Base-by-base conservation (phyloP, 192 early-diverging fungal species). In the Coemansia sp. region DNA sequence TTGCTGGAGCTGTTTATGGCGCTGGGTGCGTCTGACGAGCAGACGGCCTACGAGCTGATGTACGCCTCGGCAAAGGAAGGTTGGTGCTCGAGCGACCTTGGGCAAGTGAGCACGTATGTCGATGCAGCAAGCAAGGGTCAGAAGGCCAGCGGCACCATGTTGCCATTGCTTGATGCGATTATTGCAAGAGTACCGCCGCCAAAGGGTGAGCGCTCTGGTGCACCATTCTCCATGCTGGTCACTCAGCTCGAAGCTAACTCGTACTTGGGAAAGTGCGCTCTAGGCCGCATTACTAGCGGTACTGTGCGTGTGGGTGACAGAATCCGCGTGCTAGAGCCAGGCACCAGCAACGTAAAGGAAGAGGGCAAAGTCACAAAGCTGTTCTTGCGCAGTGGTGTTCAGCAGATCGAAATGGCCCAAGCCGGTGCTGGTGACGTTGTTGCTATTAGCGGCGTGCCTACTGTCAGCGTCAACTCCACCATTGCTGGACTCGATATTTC, bases 401-500 rank as follows among this genome's bases (percentile, higher is more conserved):
- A 93, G 68, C 85, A 89, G 77, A 73, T 89, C 37, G 82, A 89
- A 49, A 88, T 90, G 32, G 86, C 84, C 16, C 85, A 87, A 64
- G 93, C 93, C 37, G 90, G 89, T 22, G 93, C 93, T 24, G 93
- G 93, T 49, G 93, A 94, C 59, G 88, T 94, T 76, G 88, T 94
- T 11, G 86, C 90, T 2, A 66, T 94, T 32, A 88, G 91, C 59
- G 93, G 93, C 53, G 71, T 94, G 29, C 87, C 89, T 18, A 88
- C 84, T 20, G 87, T 89, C 5, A 86, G 86, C 61, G 91, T 94
- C 69, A 94, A 93, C 80, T 86, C 91, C 62, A 94, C 93, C 12
- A 84, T 94, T 20, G 92, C 89, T 71, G 71, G 82, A 18, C 85
- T 85, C 3, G 77, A 77, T 37, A 67, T 75, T 13, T 69, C 63